phyloP scores from a whole-genome alignment of 1,284 basidiomycete genomes.

The Papiliotrema flavescens region DNA sequence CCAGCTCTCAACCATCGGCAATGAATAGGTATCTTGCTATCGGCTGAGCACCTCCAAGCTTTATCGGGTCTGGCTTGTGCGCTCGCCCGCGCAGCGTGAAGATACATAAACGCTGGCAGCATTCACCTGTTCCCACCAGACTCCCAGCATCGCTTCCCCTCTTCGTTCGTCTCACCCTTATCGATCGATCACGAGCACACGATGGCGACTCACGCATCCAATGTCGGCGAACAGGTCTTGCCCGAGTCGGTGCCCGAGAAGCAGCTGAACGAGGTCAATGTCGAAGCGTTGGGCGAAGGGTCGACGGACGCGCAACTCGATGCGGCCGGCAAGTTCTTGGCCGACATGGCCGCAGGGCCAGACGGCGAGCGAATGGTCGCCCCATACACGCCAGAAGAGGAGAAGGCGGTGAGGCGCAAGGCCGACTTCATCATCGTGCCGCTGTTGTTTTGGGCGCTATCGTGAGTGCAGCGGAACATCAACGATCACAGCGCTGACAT shows the following conservation, averaged over 20 bases:
- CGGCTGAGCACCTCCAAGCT: no score
- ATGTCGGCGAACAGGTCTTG: not conserved
- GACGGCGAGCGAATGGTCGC: slow-evolving; percentile 11
- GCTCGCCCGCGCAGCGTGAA: no score
- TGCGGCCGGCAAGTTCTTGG: slow-evolving; percentile 11
- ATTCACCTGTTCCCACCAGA: no score
- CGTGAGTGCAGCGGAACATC: slow-evolving; percentile 2
- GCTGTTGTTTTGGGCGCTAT: slow-evolving; percentile 17
- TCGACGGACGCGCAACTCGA: not conserved
- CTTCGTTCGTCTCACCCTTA: no score
- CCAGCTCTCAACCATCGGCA: no score
- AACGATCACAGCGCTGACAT: not conserved
- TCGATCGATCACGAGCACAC: no score
- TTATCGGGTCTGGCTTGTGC: no score
- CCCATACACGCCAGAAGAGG: slow-evolving; percentile 10
- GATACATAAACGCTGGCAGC: no score
- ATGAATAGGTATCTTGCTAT: no score
- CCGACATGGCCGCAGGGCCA: slow-evolving; percentile 5
- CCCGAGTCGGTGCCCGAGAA: not conserved
- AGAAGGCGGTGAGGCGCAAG: slow-evolving; percentile 19
- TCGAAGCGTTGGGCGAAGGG: not conserved
- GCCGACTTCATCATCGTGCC: slow-evolving; percentile 24
- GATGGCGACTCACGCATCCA: no score
- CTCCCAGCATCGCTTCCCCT: no score
- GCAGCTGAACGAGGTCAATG: not conserved